A percentile compares a stretch with the other conserved stretches of the same genome.
phyloP scores from a whole-genome alignment of 352 stramenopile species.

The Pythium aristosporum region DNA sequence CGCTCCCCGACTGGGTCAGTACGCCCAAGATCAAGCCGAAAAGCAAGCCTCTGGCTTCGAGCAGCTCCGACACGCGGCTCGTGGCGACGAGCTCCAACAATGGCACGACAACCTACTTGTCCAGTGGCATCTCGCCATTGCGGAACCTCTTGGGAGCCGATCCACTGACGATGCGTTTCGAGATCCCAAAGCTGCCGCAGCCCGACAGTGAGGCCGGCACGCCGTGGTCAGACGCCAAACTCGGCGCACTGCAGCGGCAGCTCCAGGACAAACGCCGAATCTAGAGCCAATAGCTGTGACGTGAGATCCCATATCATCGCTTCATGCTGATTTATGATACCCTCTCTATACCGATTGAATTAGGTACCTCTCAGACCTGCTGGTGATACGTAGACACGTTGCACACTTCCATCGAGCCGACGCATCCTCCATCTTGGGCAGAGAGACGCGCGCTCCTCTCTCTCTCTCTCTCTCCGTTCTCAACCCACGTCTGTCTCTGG shows the following conservation, averaged over 20 bases:
- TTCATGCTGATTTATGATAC: background rate
- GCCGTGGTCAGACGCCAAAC: conserved; percentile 75
- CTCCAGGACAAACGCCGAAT: conserved; percentile 38
- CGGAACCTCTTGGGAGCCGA: conserved; percentile 4
- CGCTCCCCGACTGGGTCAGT: conserved; percentile 48
- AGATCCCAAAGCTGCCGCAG: conserved; percentile 80
- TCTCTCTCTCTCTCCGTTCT: background rate
- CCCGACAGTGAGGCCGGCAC: conserved; percentile 53
- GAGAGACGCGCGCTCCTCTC: conserved; percentile 8
- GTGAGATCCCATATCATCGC: conserved; percentile 4
- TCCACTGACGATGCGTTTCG: conserved; percentile 37
- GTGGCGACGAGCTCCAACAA: conserved; percentile 27
- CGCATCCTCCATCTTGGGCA: background rate
- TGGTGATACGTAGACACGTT: conserved; percentile 16
- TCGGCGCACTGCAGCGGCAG: conserved; percentile 42
- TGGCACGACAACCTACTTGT: conserved; percentile 1
- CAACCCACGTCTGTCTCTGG: background rate
- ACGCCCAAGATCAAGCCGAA: conserved; percentile 40
- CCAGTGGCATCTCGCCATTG: conserved; percentile 11
- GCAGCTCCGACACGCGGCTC: conserved; percentile 55
- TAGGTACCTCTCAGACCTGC: background rate
- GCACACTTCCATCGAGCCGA: conserved; percentile 14
- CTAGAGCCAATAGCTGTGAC: conserved; percentile 4
- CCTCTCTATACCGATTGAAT: conserved; percentile 5
- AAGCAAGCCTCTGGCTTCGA: conserved; percentile 39